phyloP scores from a whole-genome alignment of 1,284 basidiomycete species.

The Cryptococcus sp. region DNA sequence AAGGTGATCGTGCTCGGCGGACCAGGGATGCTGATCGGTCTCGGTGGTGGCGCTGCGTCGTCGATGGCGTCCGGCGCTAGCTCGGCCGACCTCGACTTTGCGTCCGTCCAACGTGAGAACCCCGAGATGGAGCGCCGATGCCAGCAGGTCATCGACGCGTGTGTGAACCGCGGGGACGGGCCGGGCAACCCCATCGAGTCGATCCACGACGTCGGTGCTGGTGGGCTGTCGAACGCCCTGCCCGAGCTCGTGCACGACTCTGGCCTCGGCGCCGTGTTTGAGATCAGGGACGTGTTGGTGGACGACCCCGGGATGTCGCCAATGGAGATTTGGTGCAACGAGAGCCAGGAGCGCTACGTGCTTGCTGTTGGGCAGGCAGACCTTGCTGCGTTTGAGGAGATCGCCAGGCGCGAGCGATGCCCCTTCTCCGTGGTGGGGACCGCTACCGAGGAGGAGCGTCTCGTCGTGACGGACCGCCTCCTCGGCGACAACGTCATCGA shows the following conservation, averaged over 20 bases:
- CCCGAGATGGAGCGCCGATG: conserved; percentile 97
- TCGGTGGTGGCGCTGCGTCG: conserved; percentile 93
- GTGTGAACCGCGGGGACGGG: conserved; percentile 61
- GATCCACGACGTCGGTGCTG: conserved; percentile 97
- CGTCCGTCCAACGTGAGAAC: conserved; percentile 95
- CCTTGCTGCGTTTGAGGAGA: conserved; percentile 61
- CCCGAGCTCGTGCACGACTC: conserved; percentile 97
- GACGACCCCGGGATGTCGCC: conserved; percentile 94
- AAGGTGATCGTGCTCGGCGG: conserved; percentile 94
- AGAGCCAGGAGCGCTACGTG: conserved; percentile 97
- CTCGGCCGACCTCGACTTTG: conserved; percentile 91
- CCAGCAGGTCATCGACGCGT: conserved; percentile 96
- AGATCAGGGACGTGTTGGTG: conserved; percentile 88
- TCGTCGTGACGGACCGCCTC: conserved; percentile 86
- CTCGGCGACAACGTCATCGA: conserved; percentile 76
- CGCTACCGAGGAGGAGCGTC: conserved; percentile 74
- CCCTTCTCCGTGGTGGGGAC: conserved; percentile 82
- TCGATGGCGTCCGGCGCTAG: conserved; percentile 85
- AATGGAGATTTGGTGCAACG: conserved; percentile 99
- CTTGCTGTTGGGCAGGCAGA: conserved; percentile 71
- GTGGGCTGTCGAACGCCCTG: conserved; percentile 92
- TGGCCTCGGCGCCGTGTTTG: conserved; percentile 83
- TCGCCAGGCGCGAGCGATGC: conserved; percentile 85
- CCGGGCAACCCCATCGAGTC: conserved; percentile 78
- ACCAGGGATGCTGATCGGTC: conserved; percentile 92